Percentiles rank a stretch among this genome's conserved stretches.
phyloP scores from a whole-genome alignment of 768 basidiomycete genomes.

The Neoboletus brunneissimus region DNA sequence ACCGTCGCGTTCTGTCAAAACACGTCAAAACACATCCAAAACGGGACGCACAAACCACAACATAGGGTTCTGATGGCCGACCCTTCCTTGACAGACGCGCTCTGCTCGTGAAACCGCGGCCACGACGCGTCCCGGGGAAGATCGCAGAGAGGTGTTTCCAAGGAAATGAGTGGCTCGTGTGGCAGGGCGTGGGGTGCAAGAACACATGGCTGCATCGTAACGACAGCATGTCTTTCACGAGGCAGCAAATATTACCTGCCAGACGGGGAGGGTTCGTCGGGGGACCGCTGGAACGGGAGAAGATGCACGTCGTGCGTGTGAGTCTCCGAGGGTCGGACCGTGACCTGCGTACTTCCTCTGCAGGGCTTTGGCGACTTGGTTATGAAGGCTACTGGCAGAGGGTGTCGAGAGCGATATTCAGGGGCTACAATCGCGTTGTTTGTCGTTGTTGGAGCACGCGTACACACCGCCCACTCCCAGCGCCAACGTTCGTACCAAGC shows the following conservation, averaged over 20 bases:
- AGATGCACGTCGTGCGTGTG: not conserved
- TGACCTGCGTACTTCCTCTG: not conserved
- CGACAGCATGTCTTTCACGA: conserved; percentile 21
- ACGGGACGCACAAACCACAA: conserved; percentile 15
- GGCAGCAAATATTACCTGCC: conserved; percentile 1
- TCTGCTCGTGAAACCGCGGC: not conserved
- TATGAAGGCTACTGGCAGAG: no score
- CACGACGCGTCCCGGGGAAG: not conserved
- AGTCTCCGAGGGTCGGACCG: conserved; percentile 1
- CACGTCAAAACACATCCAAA: conserved; percentile 20
- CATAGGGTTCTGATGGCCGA: conserved; percentile 14
- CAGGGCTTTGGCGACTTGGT: not conserved
- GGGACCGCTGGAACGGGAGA: not conserved
- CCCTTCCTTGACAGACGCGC: not conserved
- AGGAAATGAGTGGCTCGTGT: not conserved
- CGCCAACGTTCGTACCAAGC: conserved; percentile 10
- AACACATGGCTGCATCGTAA: conserved; percentile 10
- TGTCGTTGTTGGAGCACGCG: conserved; percentile 42
- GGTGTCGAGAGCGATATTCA: conserved; percentile 1
- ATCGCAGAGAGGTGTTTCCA: not conserved
- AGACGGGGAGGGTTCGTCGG: not conserved
- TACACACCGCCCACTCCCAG: conserved; percentile 22
- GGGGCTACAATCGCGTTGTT: conserved; percentile 36
- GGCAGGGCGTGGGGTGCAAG: conserved; percentile 17
- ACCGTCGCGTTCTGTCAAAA: conserved; percentile 35